Conservation (phyloP, 345 rosid species). For the Brassica juncea region DNA sequence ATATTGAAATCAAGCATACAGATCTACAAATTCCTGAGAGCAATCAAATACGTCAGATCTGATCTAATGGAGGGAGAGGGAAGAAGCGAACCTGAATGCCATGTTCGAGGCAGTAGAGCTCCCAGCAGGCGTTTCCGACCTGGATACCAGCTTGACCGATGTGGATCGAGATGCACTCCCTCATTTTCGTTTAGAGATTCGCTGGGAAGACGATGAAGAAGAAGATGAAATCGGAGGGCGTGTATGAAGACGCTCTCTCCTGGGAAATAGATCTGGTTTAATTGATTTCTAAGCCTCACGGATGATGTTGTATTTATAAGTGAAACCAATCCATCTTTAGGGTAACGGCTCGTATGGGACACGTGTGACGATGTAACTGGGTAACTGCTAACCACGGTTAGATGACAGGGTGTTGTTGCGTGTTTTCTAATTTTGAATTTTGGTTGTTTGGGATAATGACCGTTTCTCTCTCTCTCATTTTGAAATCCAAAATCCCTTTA, state of each 20-base stretch:
- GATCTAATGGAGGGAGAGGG: neutral
- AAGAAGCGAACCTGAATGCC: neutral
- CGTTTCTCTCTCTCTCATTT: conserved; percentile 6
- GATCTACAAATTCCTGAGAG: neutral
- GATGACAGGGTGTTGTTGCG: neutral
- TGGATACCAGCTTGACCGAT: neutral
- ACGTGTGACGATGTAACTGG: neutral
- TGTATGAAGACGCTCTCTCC: neutral
- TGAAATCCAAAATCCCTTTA: conserved; percentile 16
- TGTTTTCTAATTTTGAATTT: neutral
- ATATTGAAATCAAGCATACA: neutral
- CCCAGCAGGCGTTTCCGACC: neutral
- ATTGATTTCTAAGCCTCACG: neutral
- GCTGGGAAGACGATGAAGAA: neutral
- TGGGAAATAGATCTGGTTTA: neutral
- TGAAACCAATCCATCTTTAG: neutral
- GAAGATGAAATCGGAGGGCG: neutral
- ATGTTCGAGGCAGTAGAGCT: neutral
- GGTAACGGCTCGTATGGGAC: neutral
- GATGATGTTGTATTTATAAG: neutral
- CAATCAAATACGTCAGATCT: neutral
- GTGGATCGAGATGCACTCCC: neutral
- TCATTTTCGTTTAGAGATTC: neutral
- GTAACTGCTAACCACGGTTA: neutral
- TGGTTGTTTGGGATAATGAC: neutral